Percentiles rank a stretch among this genome's conserved stretches.
Conservation (phyloP, 2,329 filamentous ascomycete genomes). For the Arthrobotrys entomopaga region DNA sequence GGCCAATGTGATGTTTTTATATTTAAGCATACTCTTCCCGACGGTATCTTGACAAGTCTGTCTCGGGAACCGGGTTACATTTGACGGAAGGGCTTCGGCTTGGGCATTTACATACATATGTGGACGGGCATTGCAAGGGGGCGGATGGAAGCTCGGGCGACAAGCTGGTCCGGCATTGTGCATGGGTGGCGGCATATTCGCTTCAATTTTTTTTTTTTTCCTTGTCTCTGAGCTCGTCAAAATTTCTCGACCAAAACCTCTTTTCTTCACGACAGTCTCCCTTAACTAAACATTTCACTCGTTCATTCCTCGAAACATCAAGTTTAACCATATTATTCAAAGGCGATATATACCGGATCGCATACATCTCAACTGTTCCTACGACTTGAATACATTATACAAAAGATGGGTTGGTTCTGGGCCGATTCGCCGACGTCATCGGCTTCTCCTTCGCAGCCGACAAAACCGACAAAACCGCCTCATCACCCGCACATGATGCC, state of each 20-base stretch:
- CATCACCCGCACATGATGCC: slow-evolving; percentile 39
- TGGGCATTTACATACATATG: neutral
- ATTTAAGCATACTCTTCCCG: slow-evolving; percentile 1
- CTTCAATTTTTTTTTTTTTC: slow-evolving; percentile 17
- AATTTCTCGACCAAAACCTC: slow-evolving; percentile 26
- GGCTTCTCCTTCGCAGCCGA: slow-evolving; percentile 31
- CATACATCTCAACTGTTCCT: neutral
- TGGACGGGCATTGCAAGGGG: too few relatives aligned
- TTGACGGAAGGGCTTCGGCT: slow-evolving; percentile 43
- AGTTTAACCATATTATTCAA: neutral
- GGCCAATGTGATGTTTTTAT: neutral
- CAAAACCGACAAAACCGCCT: slow-evolving; percentile 33
- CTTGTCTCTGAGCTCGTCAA: slow-evolving; percentile 20
- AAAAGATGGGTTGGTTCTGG: slow-evolving; percentile 78
- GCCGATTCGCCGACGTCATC: slow-evolving; percentile 65
- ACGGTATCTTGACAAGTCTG: neutral
- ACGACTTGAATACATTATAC: slow-evolving; percentile 35
- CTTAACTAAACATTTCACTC: neutral
- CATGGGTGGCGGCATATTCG: slow-evolving; percentile 33
- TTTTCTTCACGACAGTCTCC: neutral
- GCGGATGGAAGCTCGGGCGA: neutral
- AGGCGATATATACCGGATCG: neutral
- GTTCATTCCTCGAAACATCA: neutral
- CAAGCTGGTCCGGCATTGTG: neutral
- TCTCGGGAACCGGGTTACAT: slow-evolving; percentile 11